Base-by-base conservation (phyloP, 2,329 filamentous ascomycete species). In the Chalaropsis ovoidea region DNA sequence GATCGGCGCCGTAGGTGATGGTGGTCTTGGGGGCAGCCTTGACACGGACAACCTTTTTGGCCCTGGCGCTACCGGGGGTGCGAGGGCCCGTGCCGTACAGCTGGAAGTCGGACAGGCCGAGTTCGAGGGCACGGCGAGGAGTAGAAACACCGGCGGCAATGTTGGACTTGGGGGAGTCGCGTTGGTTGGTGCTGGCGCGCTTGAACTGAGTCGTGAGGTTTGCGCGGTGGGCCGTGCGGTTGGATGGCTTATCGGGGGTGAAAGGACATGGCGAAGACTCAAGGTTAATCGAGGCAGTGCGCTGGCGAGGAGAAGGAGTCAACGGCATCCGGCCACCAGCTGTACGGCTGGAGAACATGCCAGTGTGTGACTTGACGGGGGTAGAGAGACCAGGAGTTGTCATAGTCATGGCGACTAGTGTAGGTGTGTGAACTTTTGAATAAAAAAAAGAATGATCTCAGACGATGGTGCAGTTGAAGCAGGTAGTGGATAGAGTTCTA, bases 131-230 rank as follows among this genome's bases (percentile, higher is more conserved):
- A 75, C 88, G 90, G 72, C 89, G 88, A 22, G 93, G 92, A 54
- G 90, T 92, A 67, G 86, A 82, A 66, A 84, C 83, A 52, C 79
- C 78, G 69, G 86, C 85, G 70, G 88, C 89, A 75, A 96, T 96
- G 81, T 96, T 97, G 67, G 92, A 96, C 81, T 97, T 97, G 74
- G 92, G 91, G 1, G 93, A 96, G 74, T 94, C 89, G 75, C 89
- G 87, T 49, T 83, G 79, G 78, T 86, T 87, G 68, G 85, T 81
- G 68, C 76, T 77, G 1, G 82, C 86, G 72, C 88, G 88, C 69
- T 88, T 82, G 73, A 96, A 88, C 73, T 91, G 87, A 68, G 89
- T 82, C 69, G 89, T 84, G 67, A 95, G 80, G 76, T 91, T 92
- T 69, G 86, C 88, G 68, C 87, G 85, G 75, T 90, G 94, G 68